A percentile compares a stretch with the other conserved stretches of the same genome.
phyloP scores from a whole-genome alignment of 1,139 yeast species.

The Debaryomyces sp. region DNA sequence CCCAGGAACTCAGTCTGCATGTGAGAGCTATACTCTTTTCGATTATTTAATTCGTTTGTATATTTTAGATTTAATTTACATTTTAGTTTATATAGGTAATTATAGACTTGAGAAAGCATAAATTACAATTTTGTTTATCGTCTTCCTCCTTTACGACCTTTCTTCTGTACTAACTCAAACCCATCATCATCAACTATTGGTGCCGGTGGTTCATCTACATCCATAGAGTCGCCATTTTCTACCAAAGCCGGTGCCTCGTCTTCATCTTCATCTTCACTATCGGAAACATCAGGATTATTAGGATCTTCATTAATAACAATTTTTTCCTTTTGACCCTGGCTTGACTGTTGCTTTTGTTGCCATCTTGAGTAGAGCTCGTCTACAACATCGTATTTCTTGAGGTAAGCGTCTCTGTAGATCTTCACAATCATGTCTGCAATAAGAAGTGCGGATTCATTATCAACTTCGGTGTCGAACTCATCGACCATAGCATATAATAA shows the following conservation, averaged over 20 bases:
- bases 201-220: conserved; percentile 41
- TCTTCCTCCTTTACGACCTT: conserved; percentile 44
- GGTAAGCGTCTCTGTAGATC: conserved; percentile 64
- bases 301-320: conserved; percentile 58
- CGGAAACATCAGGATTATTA: conserved; percentile 56
- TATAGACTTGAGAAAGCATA: not conserved
- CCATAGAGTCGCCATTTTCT: conserved; percentile 37
- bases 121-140: conserved; percentile 11
- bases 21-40: conserved; percentile 11
- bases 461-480: conserved; percentile 87
- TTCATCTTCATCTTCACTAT: conserved; percentile 48
- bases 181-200: conserved; percentile 94
- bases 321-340: conserved; percentile 25
- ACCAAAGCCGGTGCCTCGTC: conserved; percentile 29
- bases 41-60: not conserved
- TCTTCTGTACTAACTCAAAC: conserved; percentile 80
- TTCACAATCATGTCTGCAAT: conserved; percentile 69
- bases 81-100: not conserved
- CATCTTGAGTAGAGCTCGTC: conserved; percentile 64
- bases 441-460: conserved; percentile 83
- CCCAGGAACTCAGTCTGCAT: conserved; percentile 44
- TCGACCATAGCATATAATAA: conserved; percentile 89
- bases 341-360: conserved; percentile 53
- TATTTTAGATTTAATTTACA: conserved; percentile 1
- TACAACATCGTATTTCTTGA: conserved; percentile 53